Conservation (phyloP, 108 stramenopile species). For the Nitzschia putrida region DNA sequence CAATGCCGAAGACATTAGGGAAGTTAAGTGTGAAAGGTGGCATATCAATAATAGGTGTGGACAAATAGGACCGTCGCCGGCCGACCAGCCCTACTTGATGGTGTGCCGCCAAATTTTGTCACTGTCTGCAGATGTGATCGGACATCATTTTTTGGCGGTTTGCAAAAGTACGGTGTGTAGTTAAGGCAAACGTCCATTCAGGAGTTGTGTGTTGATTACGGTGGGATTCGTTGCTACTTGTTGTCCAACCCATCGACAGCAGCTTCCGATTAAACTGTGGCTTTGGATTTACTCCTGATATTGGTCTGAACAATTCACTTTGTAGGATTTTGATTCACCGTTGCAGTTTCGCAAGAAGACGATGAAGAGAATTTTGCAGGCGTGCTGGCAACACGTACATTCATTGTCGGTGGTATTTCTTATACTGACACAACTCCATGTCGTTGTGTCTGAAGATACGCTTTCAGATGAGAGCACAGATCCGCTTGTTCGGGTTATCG, state of each 20-base stretch:
- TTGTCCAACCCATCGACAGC: no score
- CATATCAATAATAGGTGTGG: no score
- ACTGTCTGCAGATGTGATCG: neutral
- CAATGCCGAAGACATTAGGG: no score
- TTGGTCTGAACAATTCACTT: neutral
- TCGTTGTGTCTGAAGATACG: neutral
- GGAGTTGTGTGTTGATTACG: neutral
- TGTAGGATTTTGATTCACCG: neutral
- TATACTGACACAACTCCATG: neutral
- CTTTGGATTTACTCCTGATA: neutral
- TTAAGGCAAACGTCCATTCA: neutral
- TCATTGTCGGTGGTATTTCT: neutral
- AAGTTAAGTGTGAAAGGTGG: no score
- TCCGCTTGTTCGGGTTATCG: conserved; percentile 7
- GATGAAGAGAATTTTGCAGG: neutral
- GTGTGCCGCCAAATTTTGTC: neutral
- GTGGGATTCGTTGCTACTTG: neutral
- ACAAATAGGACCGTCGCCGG: no score
- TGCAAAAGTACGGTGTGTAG: neutral
- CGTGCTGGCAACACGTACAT: neutral
- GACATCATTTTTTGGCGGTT: neutral
- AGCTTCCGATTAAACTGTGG: neutral
- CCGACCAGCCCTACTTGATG: no score
- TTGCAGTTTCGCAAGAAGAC: neutral
- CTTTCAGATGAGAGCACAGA: neutral